Percentiles rank a stretch among this genome's conserved stretches.
phyloP scores from a whole-genome alignment of 2,329 filamentous ascomycete species.

The Knufia fluminis region DNA sequence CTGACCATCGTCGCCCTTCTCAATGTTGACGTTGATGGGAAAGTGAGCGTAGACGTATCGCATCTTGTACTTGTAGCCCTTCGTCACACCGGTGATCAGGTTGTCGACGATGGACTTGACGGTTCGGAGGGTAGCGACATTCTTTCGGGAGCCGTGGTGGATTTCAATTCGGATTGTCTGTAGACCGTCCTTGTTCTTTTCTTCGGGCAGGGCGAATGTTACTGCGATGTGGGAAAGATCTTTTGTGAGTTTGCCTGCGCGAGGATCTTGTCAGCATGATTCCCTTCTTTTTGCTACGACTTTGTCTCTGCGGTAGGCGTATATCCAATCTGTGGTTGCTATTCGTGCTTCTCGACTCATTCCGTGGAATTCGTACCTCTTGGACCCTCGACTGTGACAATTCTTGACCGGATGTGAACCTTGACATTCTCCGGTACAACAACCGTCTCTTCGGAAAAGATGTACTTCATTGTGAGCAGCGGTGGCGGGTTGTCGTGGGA shows the following conservation, averaged over 20 bases:
- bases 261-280: neutral
- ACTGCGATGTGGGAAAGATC: conserved; percentile 93
- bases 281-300: conserved; percentile 16
- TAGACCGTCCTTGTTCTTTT: conserved; percentile 45
- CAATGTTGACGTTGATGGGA: conserved; percentile 99
- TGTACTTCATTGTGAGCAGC: conserved; percentile 92
- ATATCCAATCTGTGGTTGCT: no score
- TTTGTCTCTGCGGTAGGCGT: no score
- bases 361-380: conserved; percentile 53
- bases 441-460: conserved; percentile 95
- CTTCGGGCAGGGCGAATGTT: conserved; percentile 71
- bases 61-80: conserved; percentile 99
- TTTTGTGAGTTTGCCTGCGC: conserved; percentile 83
- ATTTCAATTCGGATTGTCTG: conserved; percentile 84
- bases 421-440: conserved; percentile 97
- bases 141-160: conserved; percentile 97
- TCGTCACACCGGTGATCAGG: conserved; percentile 95
- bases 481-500: conserved; percentile 27
- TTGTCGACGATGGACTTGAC: conserved; percentile 98
- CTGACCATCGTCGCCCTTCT: conserved; percentile 84
- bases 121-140: conserved; percentile 93
- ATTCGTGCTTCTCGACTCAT: neutral
- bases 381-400: conserved; percentile 94
- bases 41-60: conserved; percentile 99
- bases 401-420: conserved; percentile 91